Evolutionary conservation across 2,329 filamentous ascomycete species (phyloP).

Genomic region (Trichoderma harzianum): DNA sequence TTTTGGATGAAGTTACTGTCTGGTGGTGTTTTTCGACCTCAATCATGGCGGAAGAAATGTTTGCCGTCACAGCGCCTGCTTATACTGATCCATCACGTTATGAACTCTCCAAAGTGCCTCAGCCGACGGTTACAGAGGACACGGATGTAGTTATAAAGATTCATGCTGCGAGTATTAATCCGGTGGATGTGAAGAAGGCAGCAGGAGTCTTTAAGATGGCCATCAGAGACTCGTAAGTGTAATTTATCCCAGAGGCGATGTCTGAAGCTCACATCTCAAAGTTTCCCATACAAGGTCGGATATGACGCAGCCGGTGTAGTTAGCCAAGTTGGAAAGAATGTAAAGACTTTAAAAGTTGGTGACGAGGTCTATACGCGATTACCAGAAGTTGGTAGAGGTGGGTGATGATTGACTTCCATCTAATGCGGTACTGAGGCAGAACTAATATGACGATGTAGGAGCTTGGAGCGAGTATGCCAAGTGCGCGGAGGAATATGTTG

Average conservation of each 20-base stretch:
- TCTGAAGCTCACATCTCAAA: background rate
- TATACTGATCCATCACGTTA: background rate
- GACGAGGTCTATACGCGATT: background rate
- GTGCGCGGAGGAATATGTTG: background rate
- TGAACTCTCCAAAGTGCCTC: background rate
- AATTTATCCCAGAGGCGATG: background rate
- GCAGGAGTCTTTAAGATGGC: background rate
- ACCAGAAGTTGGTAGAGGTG: background rate
- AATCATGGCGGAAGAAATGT: background rate
- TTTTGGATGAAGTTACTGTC: background rate
- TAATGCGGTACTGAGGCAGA: background rate
- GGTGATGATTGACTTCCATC: background rate
- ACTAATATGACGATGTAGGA: background rate
- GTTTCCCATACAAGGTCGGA: background rate
- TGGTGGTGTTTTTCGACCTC: background rate
- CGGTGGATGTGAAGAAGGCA: background rate
- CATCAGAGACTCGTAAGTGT: background rate
- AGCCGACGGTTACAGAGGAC: background rate
- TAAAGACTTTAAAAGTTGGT: background rate
- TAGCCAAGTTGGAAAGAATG: background rate
- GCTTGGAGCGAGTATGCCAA: background rate
- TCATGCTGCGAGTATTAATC: background rate
- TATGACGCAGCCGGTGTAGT: background rate
- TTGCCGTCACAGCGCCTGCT: background rate
- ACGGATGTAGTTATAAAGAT: background rate